Base-by-base conservation (phyloP, 257 asterid species). In the Solanum dulcamara region DNA sequence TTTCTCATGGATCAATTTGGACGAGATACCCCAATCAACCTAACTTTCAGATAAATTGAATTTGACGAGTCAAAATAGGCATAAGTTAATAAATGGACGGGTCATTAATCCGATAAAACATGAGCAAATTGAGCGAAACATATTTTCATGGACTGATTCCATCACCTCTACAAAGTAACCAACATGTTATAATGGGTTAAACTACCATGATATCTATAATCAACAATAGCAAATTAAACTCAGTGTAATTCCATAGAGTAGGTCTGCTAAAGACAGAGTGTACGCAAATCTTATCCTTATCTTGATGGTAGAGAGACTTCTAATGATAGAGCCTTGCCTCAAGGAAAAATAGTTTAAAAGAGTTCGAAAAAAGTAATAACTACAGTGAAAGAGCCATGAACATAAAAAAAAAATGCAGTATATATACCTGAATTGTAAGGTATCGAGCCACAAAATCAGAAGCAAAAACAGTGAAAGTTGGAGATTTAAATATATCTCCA, bases 351-450 rank as follows among this genome's bases (percentile, higher is more conserved):
- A 51, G 10, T 6, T 2, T 8, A 8, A 50, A 50, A n/a, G n/a
- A n/a, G n/a, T n/a, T n/a, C n/a, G n/a, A n/a, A 50, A 42, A 60
- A 2, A 60, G 9, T 10, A 60, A 24, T 60, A 60, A 11, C 1
- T 17, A 59, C 26, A 0, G 1, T 15, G 3, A 24, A n/a, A n/a
- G n/a, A n/a, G n/a, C 2, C 2, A 59, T 59, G 11, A 0, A 59
- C 12, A 57, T 57, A 57, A 57, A 57, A 20, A 57, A 57, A 57
- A 8, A 22, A 60, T 74, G 81, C 22, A 42, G n/a, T n/a, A 38
- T 38, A 17, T 35, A 8, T 83, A 90, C 93, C 92, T 87, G 89
- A 85, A 91, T 87, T 57, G 93, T 90, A 74, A 91, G 88, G 57
- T 79, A 84, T 11, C 88, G 86, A 30, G 87, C 91, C 50, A 86